These are phyloP conservation scores for Plasmodium cynomolgi DNA, from an alignment of 169 alveolate genomes.

Conservation along the genomic window DNA sequence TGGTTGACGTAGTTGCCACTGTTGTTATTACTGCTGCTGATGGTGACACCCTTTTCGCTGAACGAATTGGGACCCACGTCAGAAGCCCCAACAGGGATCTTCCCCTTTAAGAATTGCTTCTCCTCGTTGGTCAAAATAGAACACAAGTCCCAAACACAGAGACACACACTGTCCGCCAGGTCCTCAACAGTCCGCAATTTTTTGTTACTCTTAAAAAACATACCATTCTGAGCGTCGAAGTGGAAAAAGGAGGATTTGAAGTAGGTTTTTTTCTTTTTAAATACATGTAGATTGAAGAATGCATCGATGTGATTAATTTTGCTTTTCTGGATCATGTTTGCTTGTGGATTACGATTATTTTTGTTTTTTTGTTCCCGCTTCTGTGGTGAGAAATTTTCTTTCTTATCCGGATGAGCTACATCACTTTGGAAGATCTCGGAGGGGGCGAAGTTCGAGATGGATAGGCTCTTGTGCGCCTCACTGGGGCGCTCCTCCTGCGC, in stretches of 20 bases:
- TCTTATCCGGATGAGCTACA: neutral
- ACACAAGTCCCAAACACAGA: slow-evolving; percentile 65
- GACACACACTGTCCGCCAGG: slow-evolving; percentile 2
- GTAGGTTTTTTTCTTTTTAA: slow-evolving; percentile 24
- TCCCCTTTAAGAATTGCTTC: slow-evolving; percentile 9
- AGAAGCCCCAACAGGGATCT: neutral
- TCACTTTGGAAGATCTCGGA: neutral
- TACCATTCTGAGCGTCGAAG: slow-evolving; percentile 18
- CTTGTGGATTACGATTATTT: neutral
- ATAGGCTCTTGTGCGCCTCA: neutral
- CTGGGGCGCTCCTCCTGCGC: neutral
- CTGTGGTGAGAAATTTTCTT: neutral
- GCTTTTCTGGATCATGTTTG: neutral
- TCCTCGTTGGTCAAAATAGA: slow-evolving; percentile 51
- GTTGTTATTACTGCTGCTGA: neutral
- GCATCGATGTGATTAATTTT: slow-evolving; percentile 3
- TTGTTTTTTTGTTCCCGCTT: neutral
- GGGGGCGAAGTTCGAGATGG: neutral
- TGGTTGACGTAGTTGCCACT: neutral
- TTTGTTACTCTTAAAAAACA: slow-evolving; percentile 37
- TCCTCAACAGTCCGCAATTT: neutral
- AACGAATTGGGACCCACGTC: neutral
- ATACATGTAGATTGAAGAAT: slow-evolving; percentile 49
- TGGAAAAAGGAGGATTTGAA: slow-evolving; percentile 49
- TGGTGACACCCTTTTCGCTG: neutral